phyloP scores from a whole-genome alignment of 2,329 filamentous ascomycete species.

The Pyrenochaeta sp. region DNA sequence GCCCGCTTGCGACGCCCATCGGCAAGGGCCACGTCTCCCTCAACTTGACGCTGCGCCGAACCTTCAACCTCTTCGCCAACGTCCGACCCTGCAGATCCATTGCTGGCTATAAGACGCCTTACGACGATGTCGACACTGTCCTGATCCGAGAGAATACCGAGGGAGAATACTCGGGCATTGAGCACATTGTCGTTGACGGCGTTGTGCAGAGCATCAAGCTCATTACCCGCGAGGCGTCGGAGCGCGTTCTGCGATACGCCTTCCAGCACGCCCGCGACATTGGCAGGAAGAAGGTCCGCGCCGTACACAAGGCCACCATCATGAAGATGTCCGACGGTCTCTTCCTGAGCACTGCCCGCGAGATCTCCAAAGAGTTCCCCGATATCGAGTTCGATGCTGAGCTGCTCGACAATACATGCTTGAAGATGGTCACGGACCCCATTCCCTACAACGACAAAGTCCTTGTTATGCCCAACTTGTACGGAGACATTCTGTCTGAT shows the following conservation, averaged over 20 bases:
- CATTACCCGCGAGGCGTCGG: slow-evolving; percentile 92
- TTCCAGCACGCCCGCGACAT: slow-evolving; percentile 97
- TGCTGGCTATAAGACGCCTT: slow-evolving; percentile 96
- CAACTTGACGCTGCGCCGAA: slow-evolving; percentile 96
- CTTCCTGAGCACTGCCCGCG: slow-evolving; percentile 86
- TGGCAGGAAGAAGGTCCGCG: slow-evolving; percentile 95
- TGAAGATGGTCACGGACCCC: slow-evolving; percentile 98
- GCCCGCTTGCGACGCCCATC: slow-evolving; percentile 95
- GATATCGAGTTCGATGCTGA: slow-evolving; percentile 96
- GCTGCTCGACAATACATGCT: slow-evolving; percentile 98
- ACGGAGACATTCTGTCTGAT: slow-evolving; percentile 99
- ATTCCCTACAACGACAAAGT: slow-evolving; percentile 99
- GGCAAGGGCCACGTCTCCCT: slow-evolving; percentile 99
- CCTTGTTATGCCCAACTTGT: slow-evolving; percentile 95
- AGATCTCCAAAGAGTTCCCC: slow-evolving; percentile 94
- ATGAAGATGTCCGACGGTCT: slow-evolving; percentile 99
- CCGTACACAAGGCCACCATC: slow-evolving; percentile 99
- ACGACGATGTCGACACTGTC: slow-evolving; percentile 95
- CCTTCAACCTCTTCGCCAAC: slow-evolving; percentile 99
- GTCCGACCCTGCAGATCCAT: slow-evolving; percentile 97
- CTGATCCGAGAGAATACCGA: slow-evolving; percentile 99
- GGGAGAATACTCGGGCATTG: slow-evolving; percentile 99
- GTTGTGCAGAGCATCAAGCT: slow-evolving; percentile 99
- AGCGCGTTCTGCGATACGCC: slow-evolving; percentile 95
- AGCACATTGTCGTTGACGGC: slow-evolving; percentile 96